Evolutionary conservation across 2,329 filamentous ascomycete genomes (phyloP), one percentile per base, ranked within the genome.

Genomic region (Colletotrichum lini): DNA sequence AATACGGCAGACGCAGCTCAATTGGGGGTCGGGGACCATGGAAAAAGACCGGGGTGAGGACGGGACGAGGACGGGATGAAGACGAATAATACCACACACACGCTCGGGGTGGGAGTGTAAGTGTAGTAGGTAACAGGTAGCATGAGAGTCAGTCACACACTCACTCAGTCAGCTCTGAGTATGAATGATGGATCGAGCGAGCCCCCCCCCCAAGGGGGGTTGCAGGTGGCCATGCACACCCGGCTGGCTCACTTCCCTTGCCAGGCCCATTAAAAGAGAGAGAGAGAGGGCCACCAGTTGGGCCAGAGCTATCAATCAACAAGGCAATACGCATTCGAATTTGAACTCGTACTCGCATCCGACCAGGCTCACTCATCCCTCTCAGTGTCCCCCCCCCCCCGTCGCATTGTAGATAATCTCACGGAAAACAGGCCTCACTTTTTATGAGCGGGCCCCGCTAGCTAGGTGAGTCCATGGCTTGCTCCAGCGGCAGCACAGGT

Each of bases 151-250:
- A 62, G 59, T 52, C 35, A 42, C 13, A 42, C 30, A 38, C 40
- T 40, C 30, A 38, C 49, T 23, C 15, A 35, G 15, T 16, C 16
- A 35, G 50, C 13, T 15, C 18, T 23, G 16, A 30, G 35, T 26
- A n/a, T n/a, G 44, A 64, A 52, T 15, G 59, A 38, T 45, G 23
- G 59, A 64, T 42, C 65, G 64, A 47, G 58, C 65, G 65, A 64
- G 50, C 35, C 26, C 52, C 26, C 30, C 30, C 7, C 7, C 30
- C 2, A 10, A 57, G 44, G 59, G 21, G 23, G 56, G 42, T 64
- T 50, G 49, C 65, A 64, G 59, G 7, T 8, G 30, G 65, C 65
- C 44, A 57, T 68, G 52, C 49, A 42, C 65, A 57, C 40, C 65
- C 42, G 57, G 30, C 30, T 35, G 60, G 50, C 49, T 23, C 59